These are phyloP conservation scores for Austroboletus niveus DNA, from an alignment of 1,284 basidiomycete genomes.

Conservation along the genomic window DNA sequence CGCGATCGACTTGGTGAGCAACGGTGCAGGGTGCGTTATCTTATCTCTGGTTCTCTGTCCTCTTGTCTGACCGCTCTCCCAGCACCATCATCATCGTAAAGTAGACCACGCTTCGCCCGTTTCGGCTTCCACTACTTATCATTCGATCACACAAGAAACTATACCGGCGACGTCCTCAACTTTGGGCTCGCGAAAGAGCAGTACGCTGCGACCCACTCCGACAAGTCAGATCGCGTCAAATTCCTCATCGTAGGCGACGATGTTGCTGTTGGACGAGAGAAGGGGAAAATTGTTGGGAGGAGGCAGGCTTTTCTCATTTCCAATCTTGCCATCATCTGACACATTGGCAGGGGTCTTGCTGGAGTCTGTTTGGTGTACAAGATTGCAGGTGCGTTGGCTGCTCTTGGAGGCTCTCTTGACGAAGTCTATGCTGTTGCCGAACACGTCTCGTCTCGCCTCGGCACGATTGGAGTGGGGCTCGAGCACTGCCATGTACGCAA, in stretches of 20 bases:
- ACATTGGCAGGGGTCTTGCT: constrained; percentile 66
- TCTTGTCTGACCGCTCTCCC: constrained; percentile 4
- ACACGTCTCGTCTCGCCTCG: constrained; percentile 65
- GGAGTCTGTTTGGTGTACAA: constrained; percentile 93
- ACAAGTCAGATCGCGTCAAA: constrained; percentile 65
- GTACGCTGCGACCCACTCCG: constrained; percentile 68
- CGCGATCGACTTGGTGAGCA: constrained; percentile 77
- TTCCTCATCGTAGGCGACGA: constrained; percentile 92
- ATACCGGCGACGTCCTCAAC: constrained; percentile 89
- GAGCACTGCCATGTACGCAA: constrained; percentile 82
- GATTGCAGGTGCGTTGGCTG: constrained; percentile 81
- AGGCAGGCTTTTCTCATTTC: constrained; percentile 45
- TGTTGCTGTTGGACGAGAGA: constrained; percentile 79
- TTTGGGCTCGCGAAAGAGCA: constrained; percentile 93
- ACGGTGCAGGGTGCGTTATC: constrained; percentile 68
- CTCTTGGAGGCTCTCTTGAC: constrained; percentile 69
- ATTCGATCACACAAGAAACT: constrained; percentile 51
- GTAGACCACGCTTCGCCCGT: constrained; percentile 39
- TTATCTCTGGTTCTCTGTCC: neutral
- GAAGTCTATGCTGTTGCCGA: constrained; percentile 72
- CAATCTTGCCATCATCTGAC: neutral
- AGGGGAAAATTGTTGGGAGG: constrained; percentile 80
- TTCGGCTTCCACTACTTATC: constrained; percentile 9
- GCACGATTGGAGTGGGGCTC: constrained; percentile 87
- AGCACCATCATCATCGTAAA: constrained; percentile 85